Base-by-base conservation (phyloP, 257 asterid species). In the Euphrasia confusa region DNA sequence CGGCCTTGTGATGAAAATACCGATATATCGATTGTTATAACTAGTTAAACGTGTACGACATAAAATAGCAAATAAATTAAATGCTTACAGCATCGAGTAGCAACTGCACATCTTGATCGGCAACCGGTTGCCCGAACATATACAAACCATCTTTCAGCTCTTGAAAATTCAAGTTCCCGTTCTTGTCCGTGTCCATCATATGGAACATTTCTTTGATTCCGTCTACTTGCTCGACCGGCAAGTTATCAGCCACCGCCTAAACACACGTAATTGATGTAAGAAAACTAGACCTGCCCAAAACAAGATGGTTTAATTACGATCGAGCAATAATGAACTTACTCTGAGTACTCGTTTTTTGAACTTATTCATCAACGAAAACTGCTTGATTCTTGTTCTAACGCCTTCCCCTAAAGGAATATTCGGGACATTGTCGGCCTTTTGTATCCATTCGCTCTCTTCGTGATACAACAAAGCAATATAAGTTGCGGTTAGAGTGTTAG, bases 331-430 rank as follows among this genome's bases (percentile, higher is more conserved):
- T 10, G 11, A 4, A 69, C 93, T 82, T 74, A 89, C 97, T 58
- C 89, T 68, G 2, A 89, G 82, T 68, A 89, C 97, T 77, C 70
- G 87, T 73, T 80, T 89, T 87, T 89, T 89, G 88, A 89, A 89
- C 65, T 84, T 86, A 42, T 83, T 89, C 95, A 89, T 89, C 88
- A 87, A 74, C 0, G 97, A 79, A 72, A 89, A 89, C 71, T 89
- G 97, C 70, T 82, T 89, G 27, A 89, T 89, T 69, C 84, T 89
- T 32, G 84, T 54, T 48, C 88, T 69, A 5, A 89, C 97, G 0
- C 83, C 72, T 70, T 86, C 95, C 40, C 97, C 95, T 78, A 89
- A 53, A 10, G 80, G 82, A 65, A 79, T 66, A 61, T 80, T 81
- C 12, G 97, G 73, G 3, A 83, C 89, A 28, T 74, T 74, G 42